A percentile compares a stretch with the other conserved stretches of the same genome.
Conservation (phyloP, 495 filamentous ascomycete genomes). For the Cercophora newfieldiana region DNA sequence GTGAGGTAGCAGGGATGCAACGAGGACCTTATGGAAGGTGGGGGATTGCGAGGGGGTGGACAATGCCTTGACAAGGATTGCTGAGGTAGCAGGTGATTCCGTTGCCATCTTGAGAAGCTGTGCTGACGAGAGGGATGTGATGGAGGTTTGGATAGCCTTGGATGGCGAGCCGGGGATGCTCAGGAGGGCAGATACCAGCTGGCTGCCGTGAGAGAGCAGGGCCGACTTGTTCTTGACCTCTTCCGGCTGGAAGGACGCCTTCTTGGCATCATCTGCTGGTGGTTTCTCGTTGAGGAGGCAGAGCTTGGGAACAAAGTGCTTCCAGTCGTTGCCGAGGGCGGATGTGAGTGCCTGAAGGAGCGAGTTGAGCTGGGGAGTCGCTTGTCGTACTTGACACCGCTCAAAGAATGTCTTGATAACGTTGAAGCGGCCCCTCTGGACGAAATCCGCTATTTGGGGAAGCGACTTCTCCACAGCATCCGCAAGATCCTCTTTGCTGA, state of each 20-base stretch:
- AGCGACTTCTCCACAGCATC: conserved; percentile 65
- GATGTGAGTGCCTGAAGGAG: conserved; percentile 61
- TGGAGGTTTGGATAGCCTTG: conserved; percentile 44
- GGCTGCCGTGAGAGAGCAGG: conserved; percentile 46
- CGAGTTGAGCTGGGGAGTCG: conserved; percentile 55
- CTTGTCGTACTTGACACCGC: conserved; percentile 66
- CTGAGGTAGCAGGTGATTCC: conserved; percentile 47
- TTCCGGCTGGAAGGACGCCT: conserved; percentile 23
- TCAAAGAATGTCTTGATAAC: conserved; percentile 82
- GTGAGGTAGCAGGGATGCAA: conserved; percentile 51
- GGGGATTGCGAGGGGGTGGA: conserved; percentile 59
- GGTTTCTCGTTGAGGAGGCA: conserved; percentile 50
- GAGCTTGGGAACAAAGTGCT: conserved; percentile 56
- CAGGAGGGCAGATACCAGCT: conserved; percentile 44
- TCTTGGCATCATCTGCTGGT: conserved; percentile 34
- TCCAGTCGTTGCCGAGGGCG: conserved; percentile 58
- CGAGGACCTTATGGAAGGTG: conserved; percentile 50
- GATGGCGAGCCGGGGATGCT: conserved; percentile 42
- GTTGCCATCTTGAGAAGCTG: conserved; percentile 42
- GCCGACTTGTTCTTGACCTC: conserved; percentile 44
- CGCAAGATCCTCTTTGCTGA: conserved; percentile 79
- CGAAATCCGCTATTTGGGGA: conserved; percentile 66
- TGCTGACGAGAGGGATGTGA: conserved; percentile 38
- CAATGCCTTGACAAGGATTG: conserved; percentile 70
- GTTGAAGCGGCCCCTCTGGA: conserved; percentile 71